These are phyloP conservation scores for Colletotrichum sp. DNA, from an alignment of 2,329 filamentous ascomycete species.

Conservation along the genomic window DNA sequence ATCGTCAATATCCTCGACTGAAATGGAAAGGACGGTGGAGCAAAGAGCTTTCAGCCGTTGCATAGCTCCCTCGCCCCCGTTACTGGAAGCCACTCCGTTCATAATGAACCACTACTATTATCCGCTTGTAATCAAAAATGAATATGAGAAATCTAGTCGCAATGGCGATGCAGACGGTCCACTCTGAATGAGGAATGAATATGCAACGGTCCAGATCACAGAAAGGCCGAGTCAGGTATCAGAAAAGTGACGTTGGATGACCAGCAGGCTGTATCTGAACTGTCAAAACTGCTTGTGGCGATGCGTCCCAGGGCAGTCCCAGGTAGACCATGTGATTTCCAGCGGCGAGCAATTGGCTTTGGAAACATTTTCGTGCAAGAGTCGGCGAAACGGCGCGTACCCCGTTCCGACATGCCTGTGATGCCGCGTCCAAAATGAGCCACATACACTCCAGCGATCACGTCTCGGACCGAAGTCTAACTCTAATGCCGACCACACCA, in stretches of 20 bases:
- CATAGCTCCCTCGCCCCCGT: neutral
- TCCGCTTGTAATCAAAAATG: neutral
- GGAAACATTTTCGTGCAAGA: neutral
- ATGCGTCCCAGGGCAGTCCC: neutral
- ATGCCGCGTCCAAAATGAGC: neutral
- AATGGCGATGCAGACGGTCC: neutral
- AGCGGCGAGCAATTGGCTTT: neutral
- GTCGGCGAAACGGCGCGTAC: neutral
- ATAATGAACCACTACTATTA: neutral
- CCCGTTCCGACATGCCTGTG: neutral
- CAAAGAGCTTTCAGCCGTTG: neutral
- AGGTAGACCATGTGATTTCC: neutral
- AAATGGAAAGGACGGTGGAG: neutral
- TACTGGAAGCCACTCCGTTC: neutral
- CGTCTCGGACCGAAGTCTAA: slow-evolving; percentile 11
- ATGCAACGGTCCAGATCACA: neutral
- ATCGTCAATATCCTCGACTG: neutral
- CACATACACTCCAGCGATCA: neutral
- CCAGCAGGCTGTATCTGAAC: neutral
- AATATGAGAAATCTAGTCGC: neutral
- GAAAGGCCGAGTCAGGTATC: neutral
- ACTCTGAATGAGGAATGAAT: neutral
- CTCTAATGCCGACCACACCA: neutral
- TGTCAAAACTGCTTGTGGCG: neutral
- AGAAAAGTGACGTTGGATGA: neutral